A percentile compares a stretch with the other conserved stretches of the same genome.
Conservation (phyloP, 2,329 filamentous ascomycete species). For the Colletotrichum sp. region DNA sequence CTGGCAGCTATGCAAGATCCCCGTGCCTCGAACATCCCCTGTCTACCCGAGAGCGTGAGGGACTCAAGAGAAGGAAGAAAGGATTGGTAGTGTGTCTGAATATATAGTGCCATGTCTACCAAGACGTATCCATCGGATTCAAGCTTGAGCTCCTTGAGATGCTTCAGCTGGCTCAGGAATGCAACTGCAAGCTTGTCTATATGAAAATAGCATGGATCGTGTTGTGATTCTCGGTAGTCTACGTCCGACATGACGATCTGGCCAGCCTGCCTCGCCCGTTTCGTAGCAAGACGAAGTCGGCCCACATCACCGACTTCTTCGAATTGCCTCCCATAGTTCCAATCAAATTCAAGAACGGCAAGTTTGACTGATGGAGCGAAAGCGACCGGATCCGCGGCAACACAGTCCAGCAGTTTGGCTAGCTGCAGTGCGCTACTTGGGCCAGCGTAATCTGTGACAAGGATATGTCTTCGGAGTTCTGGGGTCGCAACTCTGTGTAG, state of each 20-base stretch:
- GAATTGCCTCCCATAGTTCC: fast-evolving
- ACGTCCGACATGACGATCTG: neutral
- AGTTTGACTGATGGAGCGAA: neutral
- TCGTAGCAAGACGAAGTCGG: neutral
- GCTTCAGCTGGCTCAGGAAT: neutral
- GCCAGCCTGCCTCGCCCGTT: neutral
- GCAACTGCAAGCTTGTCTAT: neutral
- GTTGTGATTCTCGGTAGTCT: neutral
- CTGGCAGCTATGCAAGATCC: neutral
- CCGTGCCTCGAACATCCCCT: fast-evolving
- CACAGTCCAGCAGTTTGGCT: neutral
- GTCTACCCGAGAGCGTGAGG: fast-evolving
- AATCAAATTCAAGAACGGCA: neutral
- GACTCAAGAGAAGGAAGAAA: neutral
- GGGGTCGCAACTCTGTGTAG: neutral
- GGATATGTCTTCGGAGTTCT: neutral
- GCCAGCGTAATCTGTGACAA: neutral
- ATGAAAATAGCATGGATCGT: fast-evolving
- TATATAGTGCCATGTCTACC: fast-evolving
- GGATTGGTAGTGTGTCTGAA: neutral
- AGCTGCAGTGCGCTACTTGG: neutral
- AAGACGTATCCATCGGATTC: fast-evolving
- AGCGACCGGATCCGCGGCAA: neutral
- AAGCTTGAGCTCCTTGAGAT: neutral
- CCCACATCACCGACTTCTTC: fast-evolving